A percentile compares a stretch with the other conserved stretches of the same genome.
Evolutionary conservation across 2,329 filamentous ascomycete genomes (phyloP).

Genomic region (Cercospora janseana): DNA sequence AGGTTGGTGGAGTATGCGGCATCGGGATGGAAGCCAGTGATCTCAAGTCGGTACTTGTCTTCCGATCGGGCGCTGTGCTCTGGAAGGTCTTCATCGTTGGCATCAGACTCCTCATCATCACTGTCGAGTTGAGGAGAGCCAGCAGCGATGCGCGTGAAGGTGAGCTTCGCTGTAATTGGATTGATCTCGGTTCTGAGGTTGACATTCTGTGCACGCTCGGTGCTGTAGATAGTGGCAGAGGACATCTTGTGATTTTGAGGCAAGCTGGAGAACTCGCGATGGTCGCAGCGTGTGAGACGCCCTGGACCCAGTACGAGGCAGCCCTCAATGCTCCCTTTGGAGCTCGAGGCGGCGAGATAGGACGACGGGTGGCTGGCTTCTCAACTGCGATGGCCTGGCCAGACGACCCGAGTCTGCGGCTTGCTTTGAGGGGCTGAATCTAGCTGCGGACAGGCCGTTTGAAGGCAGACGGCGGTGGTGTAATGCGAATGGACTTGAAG

Average conservation of each 20-base stretch:
- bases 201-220: background rate
- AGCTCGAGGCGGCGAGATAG: no score
- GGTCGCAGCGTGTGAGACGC: background rate
- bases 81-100: background rate
- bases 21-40: background rate
- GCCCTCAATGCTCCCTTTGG: no score
- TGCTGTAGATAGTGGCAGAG: background rate
- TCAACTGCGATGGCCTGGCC: no score
- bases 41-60: background rate
- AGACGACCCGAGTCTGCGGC: no score
- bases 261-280: background rate
- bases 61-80: background rate
- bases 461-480: no score
- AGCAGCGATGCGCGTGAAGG: background rate
- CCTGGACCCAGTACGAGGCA: background rate
- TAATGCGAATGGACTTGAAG: no score
- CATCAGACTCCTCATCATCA: background rate
- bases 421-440: no score
- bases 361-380: no score
- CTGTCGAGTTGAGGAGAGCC: background rate
- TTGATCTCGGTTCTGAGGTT: background rate
- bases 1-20: background rate
- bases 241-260: background rate
- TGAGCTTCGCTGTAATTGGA: background rate
- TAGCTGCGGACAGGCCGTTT: no score